Evolutionary conservation across 2,329 filamentous ascomycete species (phyloP).

Genomic region (Pseudocercospora vitis): DNA sequence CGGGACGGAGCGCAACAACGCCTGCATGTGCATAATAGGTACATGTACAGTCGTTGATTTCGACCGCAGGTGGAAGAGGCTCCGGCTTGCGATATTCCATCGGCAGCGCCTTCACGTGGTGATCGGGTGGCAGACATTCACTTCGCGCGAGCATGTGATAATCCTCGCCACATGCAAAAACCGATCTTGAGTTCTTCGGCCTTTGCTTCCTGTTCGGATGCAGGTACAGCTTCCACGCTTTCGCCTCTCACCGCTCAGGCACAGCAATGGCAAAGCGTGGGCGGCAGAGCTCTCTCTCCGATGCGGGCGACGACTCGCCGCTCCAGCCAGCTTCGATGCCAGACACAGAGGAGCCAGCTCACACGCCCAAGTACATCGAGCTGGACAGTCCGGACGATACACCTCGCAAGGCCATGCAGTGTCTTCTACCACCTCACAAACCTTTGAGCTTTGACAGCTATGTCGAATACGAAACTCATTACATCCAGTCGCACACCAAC

Average conservation of each 20-base stretch:
- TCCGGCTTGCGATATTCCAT: no score
- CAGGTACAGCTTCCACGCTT: neutral
- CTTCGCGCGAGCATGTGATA: conserved; percentile 8
- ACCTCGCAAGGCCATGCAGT: conserved; percentile 63
- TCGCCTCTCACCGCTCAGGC: neutral
- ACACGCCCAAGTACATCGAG: conserved; percentile 50
- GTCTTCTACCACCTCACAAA: conserved; percentile 78
- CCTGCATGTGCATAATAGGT: no score
- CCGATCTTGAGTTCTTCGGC: neutral
- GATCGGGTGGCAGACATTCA: no score
- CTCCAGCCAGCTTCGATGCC: conserved; percentile 23
- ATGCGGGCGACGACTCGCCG: conserved; percentile 46
- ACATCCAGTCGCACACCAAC: conserved; percentile 76
- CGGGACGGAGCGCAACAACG: no score
- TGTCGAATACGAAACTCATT: conserved; percentile 83
- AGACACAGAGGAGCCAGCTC: conserved; percentile 12
- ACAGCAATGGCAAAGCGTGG: conserved; percentile 18
- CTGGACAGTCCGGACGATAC: conserved; percentile 49
- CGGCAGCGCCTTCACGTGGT: no score
- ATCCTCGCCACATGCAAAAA: neutral
- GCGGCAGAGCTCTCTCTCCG: conserved; percentile 11
- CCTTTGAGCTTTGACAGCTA: conserved; percentile 70
- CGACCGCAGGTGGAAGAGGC: no score
- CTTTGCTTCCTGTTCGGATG: neutral
- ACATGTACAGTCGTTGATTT: no score